Percentiles rank a stretch among this genome's conserved stretches.
Conservation (phyloP, 2,329 filamentous ascomycete genomes). For the Aspergillus versicolor region DNA sequence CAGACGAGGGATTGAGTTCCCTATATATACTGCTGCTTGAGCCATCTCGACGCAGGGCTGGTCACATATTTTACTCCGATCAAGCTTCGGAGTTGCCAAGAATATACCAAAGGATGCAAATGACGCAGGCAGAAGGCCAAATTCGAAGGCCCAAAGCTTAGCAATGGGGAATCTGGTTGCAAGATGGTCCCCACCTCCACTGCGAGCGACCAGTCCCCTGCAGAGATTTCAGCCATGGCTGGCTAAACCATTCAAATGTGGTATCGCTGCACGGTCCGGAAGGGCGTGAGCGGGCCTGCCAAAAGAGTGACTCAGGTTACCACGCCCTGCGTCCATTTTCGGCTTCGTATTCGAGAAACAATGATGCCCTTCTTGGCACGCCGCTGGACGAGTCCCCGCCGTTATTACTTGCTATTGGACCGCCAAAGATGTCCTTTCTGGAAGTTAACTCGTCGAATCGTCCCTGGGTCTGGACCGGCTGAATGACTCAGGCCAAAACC, state of each 20-base stretch:
- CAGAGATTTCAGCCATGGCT: background rate
- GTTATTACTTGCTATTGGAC: background rate
- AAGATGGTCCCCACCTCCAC: background rate
- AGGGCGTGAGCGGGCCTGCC: background rate
- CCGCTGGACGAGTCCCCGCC: background rate
- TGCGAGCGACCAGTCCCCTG: background rate
- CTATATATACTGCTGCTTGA: conserved; percentile 6
- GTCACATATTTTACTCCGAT: conserved; percentile 1
- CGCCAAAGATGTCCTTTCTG: background rate
- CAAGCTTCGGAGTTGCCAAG: conserved; percentile 3
- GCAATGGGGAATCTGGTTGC: background rate
- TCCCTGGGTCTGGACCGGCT: background rate
- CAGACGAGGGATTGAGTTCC: background rate
- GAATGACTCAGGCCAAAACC: background rate
- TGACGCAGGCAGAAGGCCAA: conserved; percentile 1
- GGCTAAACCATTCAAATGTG: background rate
- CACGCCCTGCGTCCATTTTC: background rate
- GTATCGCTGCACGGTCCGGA: background rate
- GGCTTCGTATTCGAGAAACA: background rate
- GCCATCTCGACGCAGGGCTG: background rate
- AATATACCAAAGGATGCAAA: background rate
- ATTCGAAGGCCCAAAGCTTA: conserved; percentile 4
- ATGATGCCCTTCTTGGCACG: background rate
- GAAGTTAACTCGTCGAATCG: background rate
- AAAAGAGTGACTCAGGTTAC: conserved; percentile 5